Evolutionary conservation across 2,329 filamentous ascomycete genomes (phyloP), one percentile per base, ranked within the genome.

Genomic region (Orbilia ellipsospora): DNA sequence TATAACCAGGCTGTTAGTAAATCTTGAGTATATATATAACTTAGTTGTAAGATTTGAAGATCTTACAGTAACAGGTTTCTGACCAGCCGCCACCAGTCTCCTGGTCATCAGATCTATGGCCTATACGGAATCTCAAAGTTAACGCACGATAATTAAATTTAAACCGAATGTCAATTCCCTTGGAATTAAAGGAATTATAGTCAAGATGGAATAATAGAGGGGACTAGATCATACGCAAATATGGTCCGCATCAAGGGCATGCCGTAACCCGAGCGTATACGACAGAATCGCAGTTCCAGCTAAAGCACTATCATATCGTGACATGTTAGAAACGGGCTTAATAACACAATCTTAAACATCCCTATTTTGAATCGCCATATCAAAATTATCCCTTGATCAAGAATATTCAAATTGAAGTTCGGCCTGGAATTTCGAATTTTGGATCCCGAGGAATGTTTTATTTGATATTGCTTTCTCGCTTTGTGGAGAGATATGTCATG

Each of bases 161-260:
- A 60, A 26, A 51, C 23, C 23, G 23, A 2, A 23, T 2, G 23
- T n/a, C n/a, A 4, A 23, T 23, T 23, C 23, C 23, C 23, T 23
- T 23, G 23, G 23, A 23, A 23, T 23, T 23, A 2, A 23, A 23
- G 2, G 4, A 4, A 23, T 23, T 4, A 23, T 4, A 23, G 23
- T 23, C 23, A 23, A 23, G 4, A 23, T 23, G 23, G 4, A 23
- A 4, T 23, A 23, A 23, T 4, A 23, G 23, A 23, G 4, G 23
- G n/a, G 10, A 69, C 40, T 44, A 44, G 18, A 16, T 8, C 80
- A 48, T 82, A 87, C 85, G 48, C 88, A 89, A 78, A 92, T 92
- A 81, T 98, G 95, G 83, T 98, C 94, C n/a, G 94, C 95, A 80
- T 98, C 95, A 52, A 98, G 88, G n/a, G 94, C 94, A 85, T 98